Conservation (phyloP, 192 early-diverging fungal genomes). For the Backusella westeae region DNA sequence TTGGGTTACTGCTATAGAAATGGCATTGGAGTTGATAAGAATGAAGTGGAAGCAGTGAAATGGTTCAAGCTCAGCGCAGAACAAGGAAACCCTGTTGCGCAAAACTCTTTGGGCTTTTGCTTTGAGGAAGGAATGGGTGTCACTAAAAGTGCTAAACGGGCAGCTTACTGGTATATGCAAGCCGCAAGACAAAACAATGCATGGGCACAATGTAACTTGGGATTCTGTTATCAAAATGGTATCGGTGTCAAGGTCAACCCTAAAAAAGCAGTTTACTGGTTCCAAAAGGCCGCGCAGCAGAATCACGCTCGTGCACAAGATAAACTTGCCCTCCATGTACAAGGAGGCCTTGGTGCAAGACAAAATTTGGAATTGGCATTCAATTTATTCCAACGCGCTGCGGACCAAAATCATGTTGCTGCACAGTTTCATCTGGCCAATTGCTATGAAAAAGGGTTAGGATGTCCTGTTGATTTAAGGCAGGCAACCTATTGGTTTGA, state of each 20-base stretch:
- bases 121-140: slow-evolving; percentile 81
- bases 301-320: slow-evolving; percentile 63
- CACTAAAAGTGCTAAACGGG: slow-evolving; percentile 59
- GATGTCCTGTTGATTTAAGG: slow-evolving; percentile 23
- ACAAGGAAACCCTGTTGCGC: slow-evolving; percentile 53
- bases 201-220: slow-evolving; percentile 44
- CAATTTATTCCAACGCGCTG: slow-evolving; percentile 60
- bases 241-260: slow-evolving; percentile 33
- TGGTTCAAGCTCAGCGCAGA: slow-evolving; percentile 51
- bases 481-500: slow-evolving; percentile 39
- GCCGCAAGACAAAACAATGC: slow-evolving; percentile 55
- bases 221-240: slow-evolving; percentile 9
- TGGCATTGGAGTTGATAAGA: slow-evolving; percentile 70
- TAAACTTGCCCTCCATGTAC: slow-evolving; percentile 80
- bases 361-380: slow-evolving; percentile 50
- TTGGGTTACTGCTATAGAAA: slow-evolving; percentile 87
- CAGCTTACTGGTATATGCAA: slow-evolving; percentile 62
- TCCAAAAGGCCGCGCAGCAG: slow-evolving; percentile 62
- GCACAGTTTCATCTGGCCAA: slow-evolving; percentile 52
- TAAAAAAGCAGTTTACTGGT: slow-evolving; percentile 62
- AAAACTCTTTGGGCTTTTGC: slow-evolving; percentile 69
- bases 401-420: slow-evolving; percentile 62
- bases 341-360: slow-evolving; percentile 75
- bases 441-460: slow-evolving; percentile 49
- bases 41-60: slow-evolving; percentile 46